Conservation (phyloP, 352 stramenopile species). For the Chrysophaeum taylorii region DNA sequence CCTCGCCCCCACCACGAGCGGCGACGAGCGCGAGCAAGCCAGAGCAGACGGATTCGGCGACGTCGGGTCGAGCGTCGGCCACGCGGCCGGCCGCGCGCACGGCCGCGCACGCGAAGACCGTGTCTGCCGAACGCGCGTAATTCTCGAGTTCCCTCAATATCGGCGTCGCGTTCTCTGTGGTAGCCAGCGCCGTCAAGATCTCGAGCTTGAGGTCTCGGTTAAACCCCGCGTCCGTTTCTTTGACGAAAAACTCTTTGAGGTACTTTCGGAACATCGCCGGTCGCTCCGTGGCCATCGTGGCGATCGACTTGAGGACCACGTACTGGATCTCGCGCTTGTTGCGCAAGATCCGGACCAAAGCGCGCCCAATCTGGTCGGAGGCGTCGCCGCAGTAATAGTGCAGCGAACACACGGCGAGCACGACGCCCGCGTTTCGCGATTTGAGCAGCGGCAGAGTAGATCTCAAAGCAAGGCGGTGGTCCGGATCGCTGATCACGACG, state of each 20-base stretch:
- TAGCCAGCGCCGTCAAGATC: constrained; percentile 82
- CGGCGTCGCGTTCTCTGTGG: constrained; percentile 74
- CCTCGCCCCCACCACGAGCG: constrained; percentile 48
- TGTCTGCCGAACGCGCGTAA: constrained; percentile 80
- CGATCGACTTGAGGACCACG: constrained; percentile 87
- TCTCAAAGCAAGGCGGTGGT: constrained; percentile 86
- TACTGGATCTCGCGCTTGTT: constrained; percentile 94
- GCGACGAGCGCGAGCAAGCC: constrained; percentile 69
- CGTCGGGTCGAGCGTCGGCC: constrained; percentile 48
- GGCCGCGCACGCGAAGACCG: constrained; percentile 83
- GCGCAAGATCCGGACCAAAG: constrained; percentile 89
- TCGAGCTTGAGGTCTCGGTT: constrained; percentile 83
- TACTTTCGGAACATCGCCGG: constrained; percentile 90
- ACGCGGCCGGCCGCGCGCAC: constrained; percentile 82
- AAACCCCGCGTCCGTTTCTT: constrained; percentile 26
- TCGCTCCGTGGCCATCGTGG: constrained; percentile 77
- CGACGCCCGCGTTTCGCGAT: constrained; percentile 87
- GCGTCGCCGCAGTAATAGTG: constrained; percentile 89
- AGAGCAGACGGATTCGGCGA: constrained; percentile 66
- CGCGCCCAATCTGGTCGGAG: constrained; percentile 82
- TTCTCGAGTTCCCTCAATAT: constrained; percentile 89
- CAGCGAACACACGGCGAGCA: constrained; percentile 85
- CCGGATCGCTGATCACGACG: constrained; percentile 47
- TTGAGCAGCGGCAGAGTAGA: constrained; percentile 90
- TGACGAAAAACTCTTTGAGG: constrained; percentile 93